Percentiles rank a stretch among this genome's conserved stretches.
These are phyloP conservation scores for Penicillium crystallinum DNA, from an alignment of 495 filamentous ascomycete species.

Conservation along the genomic window DNA sequence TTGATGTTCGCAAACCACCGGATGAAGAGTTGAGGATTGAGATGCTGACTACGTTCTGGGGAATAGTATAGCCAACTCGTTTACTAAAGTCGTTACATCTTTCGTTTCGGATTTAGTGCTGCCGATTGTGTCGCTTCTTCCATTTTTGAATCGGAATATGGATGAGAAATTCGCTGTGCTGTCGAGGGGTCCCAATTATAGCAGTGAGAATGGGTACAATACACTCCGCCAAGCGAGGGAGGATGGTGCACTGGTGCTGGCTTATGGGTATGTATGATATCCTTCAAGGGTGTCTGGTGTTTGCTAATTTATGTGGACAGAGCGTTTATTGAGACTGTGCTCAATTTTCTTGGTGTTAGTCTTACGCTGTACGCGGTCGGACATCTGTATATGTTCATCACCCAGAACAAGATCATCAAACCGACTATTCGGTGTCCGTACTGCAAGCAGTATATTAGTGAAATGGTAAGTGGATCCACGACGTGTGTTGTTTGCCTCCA, in stretches of 20 bases:
- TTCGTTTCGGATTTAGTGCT: conserved; percentile 68
- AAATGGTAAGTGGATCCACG: conserved; percentile 45
- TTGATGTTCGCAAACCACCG: conserved; percentile 50
- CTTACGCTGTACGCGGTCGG: conserved; percentile 61
- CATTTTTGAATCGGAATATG: conserved; percentile 66
- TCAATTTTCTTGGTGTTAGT: conserved; percentile 64
- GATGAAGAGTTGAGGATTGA: no score
- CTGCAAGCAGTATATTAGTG: conserved; percentile 62
- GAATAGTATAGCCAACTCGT: conserved; percentile 65
- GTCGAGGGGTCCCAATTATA: conserved; percentile 48
- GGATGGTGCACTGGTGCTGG: conserved; percentile 67
- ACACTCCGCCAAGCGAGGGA: conserved; percentile 61
- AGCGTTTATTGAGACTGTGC: conserved; percentile 58
- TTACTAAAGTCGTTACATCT: conserved; percentile 66
- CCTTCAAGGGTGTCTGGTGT: not conserved
- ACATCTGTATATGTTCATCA: conserved; percentile 56
- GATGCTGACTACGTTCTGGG: no score
- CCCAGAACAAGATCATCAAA: conserved; percentile 65
- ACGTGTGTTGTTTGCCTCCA: not conserved
- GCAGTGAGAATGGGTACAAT: conserved; percentile 52
- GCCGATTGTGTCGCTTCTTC: conserved; percentile 62
- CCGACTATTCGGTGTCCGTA: conserved; percentile 65
- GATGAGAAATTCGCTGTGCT: conserved; percentile 71
- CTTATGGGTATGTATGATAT: conserved; percentile 58
- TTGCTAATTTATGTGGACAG: conserved; percentile 25